Evolutionary conservation across 2,329 filamentous ascomycete species (phyloP).

Genomic region (Blastomyces gilchristii): DNA sequence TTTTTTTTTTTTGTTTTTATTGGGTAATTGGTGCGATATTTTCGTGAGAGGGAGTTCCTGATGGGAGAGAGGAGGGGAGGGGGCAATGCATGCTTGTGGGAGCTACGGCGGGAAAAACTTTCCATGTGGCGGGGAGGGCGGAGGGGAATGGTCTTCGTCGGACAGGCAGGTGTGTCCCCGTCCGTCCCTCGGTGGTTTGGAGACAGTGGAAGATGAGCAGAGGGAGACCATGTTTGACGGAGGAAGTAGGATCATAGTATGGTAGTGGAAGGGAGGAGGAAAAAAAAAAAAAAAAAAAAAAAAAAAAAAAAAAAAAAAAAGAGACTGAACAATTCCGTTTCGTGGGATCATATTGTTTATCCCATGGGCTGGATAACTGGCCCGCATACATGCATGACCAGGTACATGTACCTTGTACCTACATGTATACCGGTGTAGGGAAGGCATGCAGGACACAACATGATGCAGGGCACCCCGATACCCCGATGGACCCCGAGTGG

Average conservation of each 20-base stretch:
- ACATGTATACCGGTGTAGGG: not conserved
- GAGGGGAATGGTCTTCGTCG: not conserved
- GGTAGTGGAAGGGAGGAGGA: not conserved
- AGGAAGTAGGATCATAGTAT: not conserved
- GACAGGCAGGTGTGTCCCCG: not conserved
- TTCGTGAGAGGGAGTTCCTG: not conserved
- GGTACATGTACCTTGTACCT: too few species aligned
- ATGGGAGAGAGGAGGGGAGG: not conserved
- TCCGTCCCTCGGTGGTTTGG: too few species aligned
- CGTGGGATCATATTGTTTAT: not conserved
- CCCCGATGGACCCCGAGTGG: not conserved
- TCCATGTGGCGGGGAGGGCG: not conserved
- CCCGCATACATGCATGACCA: not conserved
- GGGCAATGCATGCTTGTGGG: not conserved
- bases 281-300: not conserved
- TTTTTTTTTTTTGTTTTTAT: not conserved
- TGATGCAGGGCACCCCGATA: not conserved
- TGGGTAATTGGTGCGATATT: not conserved
- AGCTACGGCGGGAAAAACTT: not conserved
- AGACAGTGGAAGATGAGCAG: too few species aligned
- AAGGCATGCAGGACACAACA: not conserved
- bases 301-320: not conserved
- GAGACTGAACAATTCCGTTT: not conserved
- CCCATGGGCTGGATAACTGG: not conserved
- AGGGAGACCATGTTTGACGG: too few species aligned